Base-by-base conservation (phyloP, 2,329 filamentous ascomycete genomes). In the Fusarium scirpi region DNA sequence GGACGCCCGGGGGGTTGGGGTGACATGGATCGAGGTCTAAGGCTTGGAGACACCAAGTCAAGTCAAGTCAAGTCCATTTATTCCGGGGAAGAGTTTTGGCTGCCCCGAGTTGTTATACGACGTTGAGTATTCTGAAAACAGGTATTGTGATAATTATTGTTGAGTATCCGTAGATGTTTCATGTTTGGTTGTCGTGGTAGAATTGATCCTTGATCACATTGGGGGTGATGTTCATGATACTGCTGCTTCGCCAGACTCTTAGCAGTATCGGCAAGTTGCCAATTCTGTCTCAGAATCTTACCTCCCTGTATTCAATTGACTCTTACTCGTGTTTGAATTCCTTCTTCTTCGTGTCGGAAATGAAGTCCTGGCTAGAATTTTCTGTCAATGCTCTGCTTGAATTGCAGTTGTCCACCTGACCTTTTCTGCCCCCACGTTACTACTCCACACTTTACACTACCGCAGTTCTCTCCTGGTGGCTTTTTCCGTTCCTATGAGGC, bases 81-180 rank as follows among this genome's bases (percentile, higher is more conserved):
- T 53, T 29, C 68, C 72, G 72, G 72, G 72, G 72, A 70, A 73
- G 63, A 41, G 48, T 58, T 56, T 58, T 64, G 44, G 52, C 41
- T 64, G 51, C 67, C 62, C 58, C 63, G 62, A 34, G 11, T 44
- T 66, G 47, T 30, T 11, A 56, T 45, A 20, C 12, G 15, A n/a
- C 5, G 18, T 38, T 32, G 27, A 15, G 27, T 3, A 10, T 32
- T 18, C 16, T 12, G 18, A 27, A 40, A 52, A 52, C 20, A 5
- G 24, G 18, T 9, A 52, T 41, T 5, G 32, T 27, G 51, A 54
- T 32, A 8, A n/a, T 32, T 30, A 32, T 22, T 46, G 15, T 11
- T 43, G 49, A 27, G 18, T 18, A 27, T 27, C 25, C 25, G 25
- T 16, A 43, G 9, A 22, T 3, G 20, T 25, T 18, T 22, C 7